Conservation (phyloP, 2,329 filamentous ascomycete genomes). For the Ceratocystis destructans region DNA sequence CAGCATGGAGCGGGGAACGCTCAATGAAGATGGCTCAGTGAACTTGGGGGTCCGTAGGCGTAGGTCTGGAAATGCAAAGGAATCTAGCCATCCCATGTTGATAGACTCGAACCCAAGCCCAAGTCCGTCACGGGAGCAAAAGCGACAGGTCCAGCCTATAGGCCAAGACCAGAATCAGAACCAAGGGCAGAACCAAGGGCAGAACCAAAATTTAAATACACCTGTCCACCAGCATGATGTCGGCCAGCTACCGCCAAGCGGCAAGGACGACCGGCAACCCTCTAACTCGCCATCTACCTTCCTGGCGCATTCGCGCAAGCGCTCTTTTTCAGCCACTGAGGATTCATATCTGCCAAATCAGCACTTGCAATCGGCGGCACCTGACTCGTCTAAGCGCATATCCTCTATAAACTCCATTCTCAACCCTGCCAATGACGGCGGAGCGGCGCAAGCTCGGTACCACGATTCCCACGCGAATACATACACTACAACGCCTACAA, state of each 20-base stretch:
- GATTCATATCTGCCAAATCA: conserved; percentile 33
- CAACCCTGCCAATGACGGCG: conserved; percentile 36
- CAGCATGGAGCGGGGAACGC: conserved; percentile 38
- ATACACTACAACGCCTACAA: conserved; percentile 3
- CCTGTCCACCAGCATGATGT: not conserved
- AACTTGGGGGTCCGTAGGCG: conserved; percentile 45
- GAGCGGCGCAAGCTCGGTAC: conserved; percentile 8
- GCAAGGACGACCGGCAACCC: conserved; percentile 37
- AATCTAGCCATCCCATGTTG: conserved; percentile 6
- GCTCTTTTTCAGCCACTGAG: conserved; percentile 51
- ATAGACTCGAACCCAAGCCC: not conserved
- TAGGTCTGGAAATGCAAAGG: conserved; percentile 24
- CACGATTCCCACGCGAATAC: conserved; percentile 10
- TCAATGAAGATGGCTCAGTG: conserved; percentile 51
- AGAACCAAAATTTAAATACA: not conserved
- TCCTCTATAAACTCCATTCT: conserved; percentile 66
- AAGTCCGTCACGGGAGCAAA: not conserved
- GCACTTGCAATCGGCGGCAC: not conserved
- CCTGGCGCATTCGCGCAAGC: conserved; percentile 47
- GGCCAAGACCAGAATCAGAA: not conserved
- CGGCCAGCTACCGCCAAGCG: not conserved
- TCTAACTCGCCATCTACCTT: conserved; percentile 49
- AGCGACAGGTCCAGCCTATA: too few species aligned
- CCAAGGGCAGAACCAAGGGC: not conserved
- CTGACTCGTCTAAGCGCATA: conserved; percentile 42